These are phyloP conservation scores for Claviceps digitariae DNA, from an alignment of 2,329 filamentous ascomycete species.

Conservation along the genomic window DNA sequence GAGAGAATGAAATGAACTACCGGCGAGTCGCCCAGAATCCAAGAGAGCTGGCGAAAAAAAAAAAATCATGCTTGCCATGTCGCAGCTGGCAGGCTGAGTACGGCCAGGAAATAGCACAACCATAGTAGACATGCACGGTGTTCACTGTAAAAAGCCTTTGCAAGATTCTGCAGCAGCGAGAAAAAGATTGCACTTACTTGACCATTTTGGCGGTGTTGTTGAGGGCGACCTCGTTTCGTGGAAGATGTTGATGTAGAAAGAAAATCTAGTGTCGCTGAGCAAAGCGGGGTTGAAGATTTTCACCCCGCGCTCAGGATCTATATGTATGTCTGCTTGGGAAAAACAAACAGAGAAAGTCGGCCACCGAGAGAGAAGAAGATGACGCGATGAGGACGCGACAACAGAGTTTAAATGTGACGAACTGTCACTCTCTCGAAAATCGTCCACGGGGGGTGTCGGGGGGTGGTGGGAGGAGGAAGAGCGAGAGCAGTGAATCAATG, in stretches of 20 bases:
- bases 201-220: conserved; percentile 93
- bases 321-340: conserved; percentile 2
- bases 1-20: too few relatives aligned
- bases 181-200: conserved; percentile 60
- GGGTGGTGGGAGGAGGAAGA: conserved; percentile 11
- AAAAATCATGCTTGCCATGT: too few relatives aligned
- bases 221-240: conserved; percentile 26
- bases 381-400: conserved; percentile 6
- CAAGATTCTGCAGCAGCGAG: background rate
- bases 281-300: conserved; percentile 34
- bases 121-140: background rate
- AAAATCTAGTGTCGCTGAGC: conserved; percentile 13
- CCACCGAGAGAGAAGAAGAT: conserved; percentile 2
- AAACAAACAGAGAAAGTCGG: conserved; percentile 5
- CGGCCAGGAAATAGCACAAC: background rate
- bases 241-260: conserved; percentile 17
- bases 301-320: conserved; percentile 22
- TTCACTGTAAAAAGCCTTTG: background rate
- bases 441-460: conserved; percentile 18
- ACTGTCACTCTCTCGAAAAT: conserved; percentile 25
- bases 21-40: too few relatives aligned
- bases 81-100: too few relatives aligned
- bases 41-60: too few relatives aligned
- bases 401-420: conserved; percentile 17
- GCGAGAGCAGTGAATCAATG: conserved; percentile 10